Evolutionary conservation across 441 rosid species (phyloP).

Genomic region (Pelargonium cotyledonis): DNA sequence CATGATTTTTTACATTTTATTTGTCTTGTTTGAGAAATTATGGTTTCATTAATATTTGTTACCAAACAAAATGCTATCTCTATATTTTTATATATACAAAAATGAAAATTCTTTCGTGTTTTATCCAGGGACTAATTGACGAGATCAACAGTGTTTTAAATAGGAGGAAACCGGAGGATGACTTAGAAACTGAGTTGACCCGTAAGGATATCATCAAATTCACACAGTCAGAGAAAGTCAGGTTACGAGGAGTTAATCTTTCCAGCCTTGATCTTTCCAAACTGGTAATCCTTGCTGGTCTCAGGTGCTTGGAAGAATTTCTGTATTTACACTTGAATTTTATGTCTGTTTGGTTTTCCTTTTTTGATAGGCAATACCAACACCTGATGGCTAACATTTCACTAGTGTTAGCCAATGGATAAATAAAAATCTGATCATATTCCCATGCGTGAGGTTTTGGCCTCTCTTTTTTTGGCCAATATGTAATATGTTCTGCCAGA

Average conservation of each 20-base stretch:
- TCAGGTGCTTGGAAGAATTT: conserved; percentile 15
- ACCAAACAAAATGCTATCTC: not conserved
- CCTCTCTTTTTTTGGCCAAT: not conserved
- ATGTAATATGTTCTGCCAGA: not conserved
- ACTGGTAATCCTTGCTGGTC: conserved; percentile 46
- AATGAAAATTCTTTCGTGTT: conserved; percentile 7
- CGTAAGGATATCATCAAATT: conserved; percentile 81
- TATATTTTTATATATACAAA: not conserved
- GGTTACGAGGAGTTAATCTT: conserved; percentile 82
- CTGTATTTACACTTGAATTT: not conserved
- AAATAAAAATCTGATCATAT: not conserved
- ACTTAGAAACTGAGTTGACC: conserved; percentile 54
- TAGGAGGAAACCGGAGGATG: conserved; percentile 54
- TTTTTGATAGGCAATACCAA: not conserved
- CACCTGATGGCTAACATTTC: not conserved
- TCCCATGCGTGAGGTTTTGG: not conserved
- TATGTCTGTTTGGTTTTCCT: conserved; percentile 6
- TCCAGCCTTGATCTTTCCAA: conserved; percentile 90
- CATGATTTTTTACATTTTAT: no score
- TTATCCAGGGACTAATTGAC: conserved; percentile 64
- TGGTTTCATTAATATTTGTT: no score
- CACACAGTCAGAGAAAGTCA: conserved; percentile 67
- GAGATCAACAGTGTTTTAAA: conserved; percentile 34
- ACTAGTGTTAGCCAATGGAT: not conserved
- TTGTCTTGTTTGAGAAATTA: no score